phyloP scores from a whole-genome alignment of 768 basidiomycete genomes.

The Cyclocybe aegerita region DNA sequence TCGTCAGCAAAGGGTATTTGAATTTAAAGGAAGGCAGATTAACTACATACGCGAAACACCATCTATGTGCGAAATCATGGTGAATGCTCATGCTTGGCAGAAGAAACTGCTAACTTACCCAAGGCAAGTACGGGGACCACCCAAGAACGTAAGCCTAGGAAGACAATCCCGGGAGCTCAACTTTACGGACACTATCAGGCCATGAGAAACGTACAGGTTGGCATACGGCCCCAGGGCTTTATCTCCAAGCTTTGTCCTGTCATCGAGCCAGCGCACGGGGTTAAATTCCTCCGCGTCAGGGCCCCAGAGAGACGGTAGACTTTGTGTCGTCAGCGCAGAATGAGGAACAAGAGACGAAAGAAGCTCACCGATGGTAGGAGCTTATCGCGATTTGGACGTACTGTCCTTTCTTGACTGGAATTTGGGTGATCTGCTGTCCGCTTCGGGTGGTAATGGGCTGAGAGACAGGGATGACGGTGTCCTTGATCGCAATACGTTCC shows the following conservation, averaged over 20 bases:
- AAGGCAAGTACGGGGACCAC: constrained; percentile 8
- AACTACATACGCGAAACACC: constrained; percentile 6
- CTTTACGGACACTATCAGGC: not conserved
- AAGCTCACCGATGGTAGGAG: not conserved
- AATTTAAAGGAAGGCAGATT: not conserved
- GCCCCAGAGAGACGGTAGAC: constrained; percentile 3
- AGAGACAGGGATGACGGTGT: constrained; percentile 1
- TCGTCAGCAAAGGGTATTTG: not conserved
- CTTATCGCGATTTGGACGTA: constrained; percentile 1
- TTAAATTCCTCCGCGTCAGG: constrained; percentile 3
- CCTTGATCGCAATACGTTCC: constrained; percentile 2
- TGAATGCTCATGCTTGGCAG: not conserved
- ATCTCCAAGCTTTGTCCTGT: not conserved
- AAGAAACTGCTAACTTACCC: constrained; percentile 1
- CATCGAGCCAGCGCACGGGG: constrained; percentile 6
- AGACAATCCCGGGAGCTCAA: not conserved
- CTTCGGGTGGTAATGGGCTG: not conserved
- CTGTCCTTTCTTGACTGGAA: not conserved
- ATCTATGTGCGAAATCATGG: not conserved
- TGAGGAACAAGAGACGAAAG: too few relatives aligned
- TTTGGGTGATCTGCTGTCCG: not conserved
- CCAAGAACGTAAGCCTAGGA: constrained; percentile 4
- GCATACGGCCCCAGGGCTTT: constrained; percentile 7
- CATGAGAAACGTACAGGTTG: constrained; percentile 1
- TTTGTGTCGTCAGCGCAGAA: not conserved